Evolutionary conservation across 176 grass and related monocot species (phyloP).

Genomic region (Melocanna baccifera): DNA sequence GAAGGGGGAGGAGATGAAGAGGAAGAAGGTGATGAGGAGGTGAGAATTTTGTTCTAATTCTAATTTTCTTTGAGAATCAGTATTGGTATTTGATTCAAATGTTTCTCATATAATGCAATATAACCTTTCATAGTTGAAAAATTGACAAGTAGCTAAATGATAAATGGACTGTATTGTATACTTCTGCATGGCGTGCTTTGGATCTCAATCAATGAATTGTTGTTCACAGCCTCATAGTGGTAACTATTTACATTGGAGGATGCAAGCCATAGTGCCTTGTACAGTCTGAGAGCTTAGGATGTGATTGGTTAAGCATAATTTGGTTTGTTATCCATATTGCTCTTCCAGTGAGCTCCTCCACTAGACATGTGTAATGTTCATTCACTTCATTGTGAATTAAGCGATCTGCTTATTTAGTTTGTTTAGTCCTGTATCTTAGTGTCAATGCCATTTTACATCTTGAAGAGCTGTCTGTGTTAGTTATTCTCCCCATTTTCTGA

Average conservation of each 20-base stretch:
- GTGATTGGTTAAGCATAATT: background rate
- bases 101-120: background rate
- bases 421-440: background rate
- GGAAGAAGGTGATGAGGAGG: constrained; percentile 38
- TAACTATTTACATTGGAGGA: background rate
- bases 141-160: background rate
- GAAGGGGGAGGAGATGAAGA: constrained; percentile 16
- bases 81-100: background rate
- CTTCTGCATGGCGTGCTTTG: background rate
- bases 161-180: background rate
- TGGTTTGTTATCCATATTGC: background rate
- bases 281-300: background rate
- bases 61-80: background rate
- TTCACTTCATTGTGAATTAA: too few relatives aligned
- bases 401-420: background rate
- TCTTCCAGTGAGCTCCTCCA: background rate
- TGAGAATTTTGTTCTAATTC: constrained; percentile 7
- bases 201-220: background rate
- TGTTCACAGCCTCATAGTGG: background rate
- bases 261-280: background rate
- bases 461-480: background rate
- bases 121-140: background rate
- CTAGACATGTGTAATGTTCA: background rate
- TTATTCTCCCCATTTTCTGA: background rate
- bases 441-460: background rate